phyloP scores from a whole-genome alignment of 164 flowering plant species.

The Warburgia ugandensis region DNA sequence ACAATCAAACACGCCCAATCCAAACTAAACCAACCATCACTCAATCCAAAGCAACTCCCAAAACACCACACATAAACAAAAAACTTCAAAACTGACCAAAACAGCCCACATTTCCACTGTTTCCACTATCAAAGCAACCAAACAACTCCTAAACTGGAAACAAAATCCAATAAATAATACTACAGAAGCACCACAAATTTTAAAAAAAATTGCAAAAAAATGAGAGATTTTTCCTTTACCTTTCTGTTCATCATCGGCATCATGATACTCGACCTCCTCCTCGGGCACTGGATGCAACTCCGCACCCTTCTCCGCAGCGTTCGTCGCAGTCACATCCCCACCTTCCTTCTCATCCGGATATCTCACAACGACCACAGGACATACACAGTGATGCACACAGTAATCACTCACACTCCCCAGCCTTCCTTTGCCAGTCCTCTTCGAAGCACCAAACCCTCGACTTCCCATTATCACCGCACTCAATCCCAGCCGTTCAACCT shows the following conservation, averaged over 20 bases:
- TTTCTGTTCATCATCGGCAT: constrained; percentile 35
- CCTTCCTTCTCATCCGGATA: constrained; percentile 43
- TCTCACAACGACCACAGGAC: constrained; percentile 84
- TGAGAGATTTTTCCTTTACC: constrained; percentile 12
- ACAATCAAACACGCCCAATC: too few relatives aligned
- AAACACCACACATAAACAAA: too few relatives aligned
- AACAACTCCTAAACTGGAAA: too few relatives aligned
- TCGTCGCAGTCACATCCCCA: constrained; percentile 4
- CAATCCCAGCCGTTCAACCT: constrained; percentile 69
- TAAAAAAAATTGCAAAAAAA: neutral
- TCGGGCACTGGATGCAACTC: constrained; percentile 33
- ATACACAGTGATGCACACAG: constrained; percentile 74
- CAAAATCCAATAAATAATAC: neutral
- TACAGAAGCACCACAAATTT: neutral
- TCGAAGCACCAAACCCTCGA: constrained; percentile 59
- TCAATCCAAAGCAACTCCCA: too few relatives aligned
- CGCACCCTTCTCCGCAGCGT: constrained; percentile 10
- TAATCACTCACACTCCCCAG: constrained; percentile 81
- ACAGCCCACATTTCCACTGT: too few relatives aligned
- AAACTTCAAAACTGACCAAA: too few relatives aligned
- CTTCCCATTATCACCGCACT: constrained; percentile 84
- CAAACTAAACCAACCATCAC: too few relatives aligned
- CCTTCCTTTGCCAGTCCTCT: constrained; percentile 32
- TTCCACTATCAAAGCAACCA: too few relatives aligned
- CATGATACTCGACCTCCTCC: constrained; percentile 40